Evolutionary conservation across 2,329 filamentous ascomycete species (phyloP), one percentile per base, ranked within the genome.

Genomic region (Aspergillus eucalypticola): DNA sequence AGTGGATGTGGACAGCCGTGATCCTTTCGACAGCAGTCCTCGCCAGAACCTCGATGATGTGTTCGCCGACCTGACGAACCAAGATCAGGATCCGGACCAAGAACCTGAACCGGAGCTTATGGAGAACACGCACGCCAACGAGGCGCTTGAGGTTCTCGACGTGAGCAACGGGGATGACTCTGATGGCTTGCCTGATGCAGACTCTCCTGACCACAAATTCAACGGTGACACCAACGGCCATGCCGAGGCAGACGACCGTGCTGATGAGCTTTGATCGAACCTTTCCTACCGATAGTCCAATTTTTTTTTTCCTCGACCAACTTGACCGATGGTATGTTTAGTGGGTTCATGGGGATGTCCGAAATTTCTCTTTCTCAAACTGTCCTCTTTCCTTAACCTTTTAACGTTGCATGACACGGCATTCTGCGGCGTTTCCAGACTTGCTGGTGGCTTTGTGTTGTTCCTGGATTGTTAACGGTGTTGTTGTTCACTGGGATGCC

Each of bases 51-150:
- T 79, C 54, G 78, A 79, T 60, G 76, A 79, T 59, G 74, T 81
- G 19, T 82, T 81, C 64, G 78, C 77, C 8, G 79, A 81, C 53
- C 66, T 81, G 58, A 80, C 78, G 2, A 79, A 80, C 56, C 76
- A 80, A 60, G 78, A 80, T 60, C 70, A 64, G 8, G 76, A 76
- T 15, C 53, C 65, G 10, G 72, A 73, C 49, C 54, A 63, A 5
- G 72, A 71, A 23, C 66, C 51, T 7, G 66, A 68, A 17, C 64
- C 68, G 50, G 71, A 70, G 66, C 71, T 65, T 11, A 74, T 77
- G 71, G 77, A 80, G 55, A 78, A 79, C 27, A 77, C 75, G n/a
- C 78, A 81, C 65, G 78, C 78, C 7, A 79, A 78, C 42, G 79
- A 81, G 64, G 79, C 79, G 3, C 67, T 81, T 19, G 79, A 81